These are phyloP conservation scores for Xerocomus spinulosus DNA, from an alignment of 768 basidiomycete species.

Conservation along the genomic window DNA sequence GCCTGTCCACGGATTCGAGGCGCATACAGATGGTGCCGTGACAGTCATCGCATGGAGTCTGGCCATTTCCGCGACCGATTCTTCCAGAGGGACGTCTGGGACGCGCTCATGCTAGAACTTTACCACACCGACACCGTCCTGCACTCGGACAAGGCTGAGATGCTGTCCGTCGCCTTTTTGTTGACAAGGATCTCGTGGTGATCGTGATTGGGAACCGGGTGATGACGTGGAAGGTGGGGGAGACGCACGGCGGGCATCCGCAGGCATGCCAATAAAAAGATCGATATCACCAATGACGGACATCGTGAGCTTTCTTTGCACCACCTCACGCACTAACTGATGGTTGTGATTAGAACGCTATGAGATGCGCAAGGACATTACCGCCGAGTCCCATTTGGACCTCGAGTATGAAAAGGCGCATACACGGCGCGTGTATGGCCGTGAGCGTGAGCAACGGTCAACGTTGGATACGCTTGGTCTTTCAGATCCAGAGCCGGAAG, in stretches of 20 bases:
- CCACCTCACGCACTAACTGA: not conserved
- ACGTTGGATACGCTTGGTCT: conserved; percentile 63
- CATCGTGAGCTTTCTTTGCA: conserved; percentile 35
- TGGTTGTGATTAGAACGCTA: conserved; percentile 47
- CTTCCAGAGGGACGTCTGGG: conserved; percentile 62
- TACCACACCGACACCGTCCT: conserved; percentile 39
- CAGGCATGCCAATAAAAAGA: conserved; percentile 22
- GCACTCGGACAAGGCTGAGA: conserved; percentile 35
- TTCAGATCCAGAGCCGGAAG: conserved; percentile 67
- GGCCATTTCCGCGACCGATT: conserved; percentile 60
- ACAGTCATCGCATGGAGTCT: conserved; percentile 62
- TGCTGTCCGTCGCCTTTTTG: conserved; percentile 51
- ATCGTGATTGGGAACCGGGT: conserved; percentile 58
- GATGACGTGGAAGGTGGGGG: conserved; percentile 64
- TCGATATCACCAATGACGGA: conserved; percentile 37
- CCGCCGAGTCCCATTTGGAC: conserved; percentile 50
- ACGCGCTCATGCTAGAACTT: conserved; percentile 63
- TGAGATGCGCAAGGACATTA: conserved; percentile 60
- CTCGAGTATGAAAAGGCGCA: conserved; percentile 47
- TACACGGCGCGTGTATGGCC: conserved; percentile 36
- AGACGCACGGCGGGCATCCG: conserved; percentile 34
- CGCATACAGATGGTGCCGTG: conserved; percentile 59
- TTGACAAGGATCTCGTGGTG: conserved; percentile 52
- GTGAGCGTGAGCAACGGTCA: conserved; percentile 54
- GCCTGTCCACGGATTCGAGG: conserved; percentile 52